phyloP scores from a whole-genome alignment of 441 rosid species.

The Gossypium schwendimanii region DNA sequence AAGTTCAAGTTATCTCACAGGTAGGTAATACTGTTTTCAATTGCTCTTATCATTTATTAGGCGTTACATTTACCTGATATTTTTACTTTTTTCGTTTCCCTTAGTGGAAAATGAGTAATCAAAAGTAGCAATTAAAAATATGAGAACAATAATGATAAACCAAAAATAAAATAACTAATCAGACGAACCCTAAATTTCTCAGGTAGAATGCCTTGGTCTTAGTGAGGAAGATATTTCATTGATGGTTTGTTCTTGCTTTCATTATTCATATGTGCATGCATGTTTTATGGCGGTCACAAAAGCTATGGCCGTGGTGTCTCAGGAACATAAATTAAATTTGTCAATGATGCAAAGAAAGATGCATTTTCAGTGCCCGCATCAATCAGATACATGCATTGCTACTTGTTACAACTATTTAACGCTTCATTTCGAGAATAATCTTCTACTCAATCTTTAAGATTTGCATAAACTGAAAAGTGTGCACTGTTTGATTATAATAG shows the following conservation, averaged over 20 bases:
- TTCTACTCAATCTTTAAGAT: not conserved
- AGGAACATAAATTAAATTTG: no score
- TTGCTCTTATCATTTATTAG: not conserved
- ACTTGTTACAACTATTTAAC: not conserved
- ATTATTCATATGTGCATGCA: not conserved
- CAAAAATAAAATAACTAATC: no score
- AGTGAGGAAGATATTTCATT: no score
- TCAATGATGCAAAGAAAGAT: not conserved
- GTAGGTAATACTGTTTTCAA: conserved; percentile 19
- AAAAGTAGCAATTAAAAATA: no score
- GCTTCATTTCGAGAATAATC: not conserved
- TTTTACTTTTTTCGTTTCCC: no score
- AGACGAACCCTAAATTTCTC: no score
- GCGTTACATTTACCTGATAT: not conserved
- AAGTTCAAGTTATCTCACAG: conserved; percentile 70
- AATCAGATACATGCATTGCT: not conserved
- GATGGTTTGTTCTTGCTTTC: not conserved
- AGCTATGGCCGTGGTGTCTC: not conserved
- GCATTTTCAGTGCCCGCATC: not conserved
- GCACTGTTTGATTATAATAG: not conserved
- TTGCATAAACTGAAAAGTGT: not conserved
- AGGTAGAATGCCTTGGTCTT: no score
- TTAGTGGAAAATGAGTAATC: no score
- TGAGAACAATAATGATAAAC: no score
- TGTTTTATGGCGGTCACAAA: not conserved